Percentiles rank a stretch among this genome's conserved stretches.
These are phyloP conservation scores for Cenchrus purpureus DNA, from an alignment of 176 grass and related monocot species.

Conservation along the genomic window DNA sequence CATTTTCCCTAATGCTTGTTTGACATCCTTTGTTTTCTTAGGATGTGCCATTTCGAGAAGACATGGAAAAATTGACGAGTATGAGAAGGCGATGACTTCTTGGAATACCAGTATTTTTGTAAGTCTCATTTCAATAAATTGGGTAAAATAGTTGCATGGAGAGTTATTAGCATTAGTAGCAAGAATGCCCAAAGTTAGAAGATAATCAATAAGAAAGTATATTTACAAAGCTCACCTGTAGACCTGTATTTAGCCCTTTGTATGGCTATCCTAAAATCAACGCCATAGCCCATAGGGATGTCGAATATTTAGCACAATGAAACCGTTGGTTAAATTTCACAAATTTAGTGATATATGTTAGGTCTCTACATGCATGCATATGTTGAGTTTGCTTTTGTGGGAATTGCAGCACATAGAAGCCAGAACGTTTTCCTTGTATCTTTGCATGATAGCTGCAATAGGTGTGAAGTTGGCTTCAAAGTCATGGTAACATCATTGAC, in stretches of 20 bases:
- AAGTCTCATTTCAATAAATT: background rate
- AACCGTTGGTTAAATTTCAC: background rate
- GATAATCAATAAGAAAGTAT: background rate
- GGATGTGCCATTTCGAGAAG: slow-evolving; percentile 26
- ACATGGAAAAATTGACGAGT: background rate
- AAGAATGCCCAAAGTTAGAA: background rate
- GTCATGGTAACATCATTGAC: no score
- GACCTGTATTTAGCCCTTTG: background rate
- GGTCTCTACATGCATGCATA: background rate
- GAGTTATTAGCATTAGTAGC: background rate
- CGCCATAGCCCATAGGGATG: background rate
- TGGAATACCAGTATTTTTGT: slow-evolving; percentile 8
- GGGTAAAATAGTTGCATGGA: background rate
- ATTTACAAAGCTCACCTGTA: background rate
- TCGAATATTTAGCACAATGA: background rate
- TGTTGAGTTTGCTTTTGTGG: background rate
- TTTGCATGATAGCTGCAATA: no score
- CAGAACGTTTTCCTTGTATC: no score
- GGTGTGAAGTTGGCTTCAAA: no score
- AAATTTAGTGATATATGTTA: background rate
- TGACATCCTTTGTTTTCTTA: background rate
- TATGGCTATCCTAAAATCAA: background rate
- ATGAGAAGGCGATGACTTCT: background rate
- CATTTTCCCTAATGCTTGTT: background rate
- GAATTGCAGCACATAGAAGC: no score